Evolutionary conservation across 176 grass and related monocot species (phyloP).

Genomic region (Avena atlantica): DNA sequence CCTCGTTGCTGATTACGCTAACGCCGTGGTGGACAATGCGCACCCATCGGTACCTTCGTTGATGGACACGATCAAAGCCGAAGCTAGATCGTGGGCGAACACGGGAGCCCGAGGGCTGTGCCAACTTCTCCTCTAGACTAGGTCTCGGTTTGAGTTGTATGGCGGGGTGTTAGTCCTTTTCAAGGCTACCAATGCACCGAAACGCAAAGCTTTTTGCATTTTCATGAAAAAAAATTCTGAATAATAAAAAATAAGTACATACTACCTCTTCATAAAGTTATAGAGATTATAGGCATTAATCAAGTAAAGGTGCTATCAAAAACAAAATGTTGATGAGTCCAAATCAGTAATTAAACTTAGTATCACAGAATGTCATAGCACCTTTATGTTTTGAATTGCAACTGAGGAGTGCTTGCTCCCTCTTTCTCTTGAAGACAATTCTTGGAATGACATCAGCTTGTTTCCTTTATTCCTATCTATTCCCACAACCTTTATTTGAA

Average conservation of each 20-base stretch:
- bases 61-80: no score
- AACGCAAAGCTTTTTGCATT: no score
- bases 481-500: constrained; percentile 76
- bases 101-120: no score
- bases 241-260: neutral
- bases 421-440: constrained; percentile 92
- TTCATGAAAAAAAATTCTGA: neutral
- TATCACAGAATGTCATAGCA: constrained; percentile 37
- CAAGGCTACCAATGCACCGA: no score
- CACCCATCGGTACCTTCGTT: no score
- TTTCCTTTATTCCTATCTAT: constrained; percentile 84
- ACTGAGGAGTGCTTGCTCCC: constrained; percentile 78
- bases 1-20: no score
- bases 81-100: no score
- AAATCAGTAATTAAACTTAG: constrained; percentile 18
- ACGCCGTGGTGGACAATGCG: no score
- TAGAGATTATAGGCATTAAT: constrained; percentile 34
- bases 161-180: no score
- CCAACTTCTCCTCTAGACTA: no score
- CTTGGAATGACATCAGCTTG: constrained; percentile 92
- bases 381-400: constrained; percentile 82
- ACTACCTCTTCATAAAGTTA: constrained; percentile 6
- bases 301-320: constrained; percentile 16
- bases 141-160: no score
- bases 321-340: constrained; percentile 34